A percentile compares a stretch with the other conserved stretches of the same genome.
These are phyloP conservation scores for Psilocybe tampanensis DNA, from an alignment of 768 basidiomycete species.

Conservation along the genomic window DNA sequence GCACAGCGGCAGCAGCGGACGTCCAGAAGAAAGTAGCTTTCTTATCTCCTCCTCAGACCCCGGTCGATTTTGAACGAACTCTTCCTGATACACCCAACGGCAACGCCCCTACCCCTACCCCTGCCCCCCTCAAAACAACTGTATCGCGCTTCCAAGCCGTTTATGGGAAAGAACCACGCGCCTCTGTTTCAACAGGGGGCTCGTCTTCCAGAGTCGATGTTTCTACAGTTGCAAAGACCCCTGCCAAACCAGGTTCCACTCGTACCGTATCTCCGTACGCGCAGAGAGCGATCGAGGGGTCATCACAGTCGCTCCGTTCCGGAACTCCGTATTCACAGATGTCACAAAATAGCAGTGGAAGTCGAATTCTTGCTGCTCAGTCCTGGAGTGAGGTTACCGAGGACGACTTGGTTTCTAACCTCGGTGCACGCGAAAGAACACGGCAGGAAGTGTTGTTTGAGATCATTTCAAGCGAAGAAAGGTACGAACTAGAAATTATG, in stretches of 20 bases:
- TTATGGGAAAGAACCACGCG: constrained; percentile 72
- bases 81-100: constrained; percentile 48
- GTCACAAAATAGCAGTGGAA: constrained; percentile 62
- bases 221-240: constrained; percentile 41
- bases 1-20: constrained; percentile 38
- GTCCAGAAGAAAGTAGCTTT: constrained; percentile 88
- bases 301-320: constrained; percentile 74
- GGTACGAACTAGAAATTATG: constrained; percentile 48
- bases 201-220: constrained; percentile 69
- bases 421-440: constrained; percentile 92
- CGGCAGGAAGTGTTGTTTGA: constrained; percentile 97
- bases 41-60: constrained; percentile 78
- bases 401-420: constrained; percentile 89
- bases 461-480: constrained; percentile 94
- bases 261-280: constrained; percentile 67
- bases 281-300: constrained; percentile 51
- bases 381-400: constrained; percentile 96
- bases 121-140: constrained; percentile 59
- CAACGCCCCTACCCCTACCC: constrained; percentile 28
- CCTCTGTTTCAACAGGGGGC: constrained; percentile 64
- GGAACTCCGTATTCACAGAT: constrained; percentile 82
- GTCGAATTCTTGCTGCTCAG: constrained; percentile 72
- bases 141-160: constrained; percentile 78
- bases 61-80: constrained; percentile 54
- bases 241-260: constrained; percentile 57